Evolutionary conservation across 345 rosid genomes (phyloP), one percentile per base, ranked within the genome.

Genomic region (Passiflora organensis): DNA sequence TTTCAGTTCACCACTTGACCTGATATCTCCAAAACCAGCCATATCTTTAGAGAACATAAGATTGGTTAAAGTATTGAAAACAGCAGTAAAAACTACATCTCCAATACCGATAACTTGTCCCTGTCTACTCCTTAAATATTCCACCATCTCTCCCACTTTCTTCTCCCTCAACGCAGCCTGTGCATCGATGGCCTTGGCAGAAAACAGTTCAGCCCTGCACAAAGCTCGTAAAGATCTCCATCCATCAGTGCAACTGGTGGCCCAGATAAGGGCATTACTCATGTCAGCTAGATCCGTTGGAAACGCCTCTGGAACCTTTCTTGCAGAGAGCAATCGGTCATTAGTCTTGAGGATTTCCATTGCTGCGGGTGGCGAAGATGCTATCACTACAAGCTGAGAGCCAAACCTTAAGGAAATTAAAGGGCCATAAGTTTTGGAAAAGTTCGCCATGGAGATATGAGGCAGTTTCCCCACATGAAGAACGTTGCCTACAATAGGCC

Each of bases 311-410:
- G 50, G 37, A 0, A 13, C 58, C 6, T 43, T 43, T 0, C 75
- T n/a, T 28, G 46, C 71, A 10, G 63, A 71, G 53, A 65, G 71
- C 16, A 39, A 42, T 11, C 54, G 54, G 49, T 60, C 67, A 45
- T 55, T 62, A 45, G 70, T 70, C 49, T 44, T 65, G 46, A 70
- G 66, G 28, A 70, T 70, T 44, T 56, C 63, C 2, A 48, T 17
- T 18, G 75, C 75, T 0, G 59, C 70, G 6, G 43, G 41, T 6
- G 51, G 50, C 1, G 75, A 65, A 6, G 63, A 55, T 13, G 60
- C 75, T 1, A 71, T 63, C 2, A 71, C 43, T 1, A 71, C 50
- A 18, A 65, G 59, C 23, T 55, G 67, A 8, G 58, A 43, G 14
- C 75, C 75, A 6, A 60, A 63, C 12, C 55, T 45, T 16, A 71